A percentile compares a stretch with the other conserved stretches of the same genome.
These are phyloP conservation scores for Candida dubliniensis DNA, from an alignment of 1,139 yeast genomes.

Conservation along the genomic window DNA sequence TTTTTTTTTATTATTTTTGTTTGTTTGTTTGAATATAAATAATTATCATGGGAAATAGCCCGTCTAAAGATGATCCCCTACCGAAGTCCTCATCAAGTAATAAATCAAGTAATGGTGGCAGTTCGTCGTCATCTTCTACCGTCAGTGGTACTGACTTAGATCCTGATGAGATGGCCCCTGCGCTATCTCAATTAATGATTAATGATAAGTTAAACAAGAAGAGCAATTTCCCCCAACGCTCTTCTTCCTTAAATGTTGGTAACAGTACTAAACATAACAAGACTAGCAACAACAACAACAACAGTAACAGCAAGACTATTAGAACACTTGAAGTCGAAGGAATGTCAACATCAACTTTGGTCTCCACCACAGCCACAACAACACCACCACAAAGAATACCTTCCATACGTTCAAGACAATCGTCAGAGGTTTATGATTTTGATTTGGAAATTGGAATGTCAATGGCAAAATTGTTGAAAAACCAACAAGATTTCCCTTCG, in stretches of 20 bases:
- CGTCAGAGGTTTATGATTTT: conserved; percentile 18
- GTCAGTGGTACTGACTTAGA: conserved; percentile 34
- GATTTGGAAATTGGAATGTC: conserved; percentile 48
- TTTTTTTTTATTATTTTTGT: too few relatives aligned
- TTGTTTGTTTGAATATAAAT: not conserved
- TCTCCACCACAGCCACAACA: not conserved
- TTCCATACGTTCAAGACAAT: not conserved
- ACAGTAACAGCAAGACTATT: conserved; percentile 4
- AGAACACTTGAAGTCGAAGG: not conserved
- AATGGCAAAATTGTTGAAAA: conserved; percentile 43
- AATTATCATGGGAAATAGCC: conserved; percentile 56
- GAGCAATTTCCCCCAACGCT: conserved; percentile 4
- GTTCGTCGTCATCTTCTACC: conserved; percentile 4
- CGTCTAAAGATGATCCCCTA: conserved; percentile 55
- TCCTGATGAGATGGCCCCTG: conserved; percentile 45
- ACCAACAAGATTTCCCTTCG: conserved; percentile 29
- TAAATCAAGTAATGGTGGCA: conserved; percentile 20
- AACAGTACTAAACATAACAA: conserved; percentile 1
- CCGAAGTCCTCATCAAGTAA: conserved; percentile 29
- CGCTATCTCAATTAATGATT: conserved; percentile 36
- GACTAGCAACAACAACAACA: not conserved
- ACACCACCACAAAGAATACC: conserved; percentile 5
- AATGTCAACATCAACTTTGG: conserved; percentile 2
- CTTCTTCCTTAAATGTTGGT: conserved; percentile 13
- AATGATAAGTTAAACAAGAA: conserved; percentile 6